These are phyloP conservation scores for Tolypocladium amazonense DNA, from an alignment of 2,329 filamentous ascomycete genomes.

Conservation along the genomic window DNA sequence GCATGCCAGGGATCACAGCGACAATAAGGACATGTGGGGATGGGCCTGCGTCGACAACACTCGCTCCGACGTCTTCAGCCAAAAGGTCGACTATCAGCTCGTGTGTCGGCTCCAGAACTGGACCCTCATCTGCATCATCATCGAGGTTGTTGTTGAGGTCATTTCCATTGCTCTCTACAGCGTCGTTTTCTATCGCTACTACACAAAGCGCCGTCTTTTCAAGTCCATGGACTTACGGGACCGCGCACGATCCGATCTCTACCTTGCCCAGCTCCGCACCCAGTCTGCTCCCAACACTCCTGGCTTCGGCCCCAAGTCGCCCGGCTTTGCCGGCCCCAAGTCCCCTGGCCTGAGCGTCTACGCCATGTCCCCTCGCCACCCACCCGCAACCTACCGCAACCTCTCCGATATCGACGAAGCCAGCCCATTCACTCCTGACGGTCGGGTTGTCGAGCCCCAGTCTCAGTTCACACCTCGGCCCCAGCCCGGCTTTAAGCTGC, in stretches of 20 bases:
- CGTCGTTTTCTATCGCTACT: slow-evolving; percentile 94
- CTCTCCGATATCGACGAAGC: slow-evolving; percentile 31
- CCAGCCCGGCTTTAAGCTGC: slow-evolving; percentile 67
- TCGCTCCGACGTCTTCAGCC: slow-evolving; percentile 62
- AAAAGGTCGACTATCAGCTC: slow-evolving; percentile 79
- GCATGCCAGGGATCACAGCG: slow-evolving; percentile 55
- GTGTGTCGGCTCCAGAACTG: slow-evolving; percentile 91
- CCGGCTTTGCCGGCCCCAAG: slow-evolving; percentile 14
- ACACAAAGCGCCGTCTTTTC: slow-evolving; percentile 86
- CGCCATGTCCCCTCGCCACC: slow-evolving; percentile 51
- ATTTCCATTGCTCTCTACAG: slow-evolving; percentile 89
- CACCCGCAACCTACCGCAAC: slow-evolving; percentile 44
- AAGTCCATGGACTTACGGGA: slow-evolving; percentile 97
- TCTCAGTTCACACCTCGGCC: slow-evolving; percentile 45
- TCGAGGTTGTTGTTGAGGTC: slow-evolving; percentile 87
- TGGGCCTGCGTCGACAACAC: slow-evolving; percentile 94
- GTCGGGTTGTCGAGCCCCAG: slow-evolving; percentile 48
- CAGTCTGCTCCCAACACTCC: slow-evolving; percentile 95
- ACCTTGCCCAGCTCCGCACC: slow-evolving; percentile 72
- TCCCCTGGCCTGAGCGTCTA: slow-evolving; percentile 34
- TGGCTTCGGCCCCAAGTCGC: slow-evolving; percentile 64
- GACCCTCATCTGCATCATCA: slow-evolving; percentile 92
- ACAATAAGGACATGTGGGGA: slow-evolving; percentile 89
- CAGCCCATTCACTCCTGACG: slow-evolving; percentile 41
- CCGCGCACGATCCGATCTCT: slow-evolving; percentile 86